Percentiles rank a stretch among this genome's conserved stretches.
These are phyloP conservation scores for Colletotrichum eremochloae DNA, from an alignment of 2,329 filamentous ascomycete genomes.

Conservation along the genomic window DNA sequence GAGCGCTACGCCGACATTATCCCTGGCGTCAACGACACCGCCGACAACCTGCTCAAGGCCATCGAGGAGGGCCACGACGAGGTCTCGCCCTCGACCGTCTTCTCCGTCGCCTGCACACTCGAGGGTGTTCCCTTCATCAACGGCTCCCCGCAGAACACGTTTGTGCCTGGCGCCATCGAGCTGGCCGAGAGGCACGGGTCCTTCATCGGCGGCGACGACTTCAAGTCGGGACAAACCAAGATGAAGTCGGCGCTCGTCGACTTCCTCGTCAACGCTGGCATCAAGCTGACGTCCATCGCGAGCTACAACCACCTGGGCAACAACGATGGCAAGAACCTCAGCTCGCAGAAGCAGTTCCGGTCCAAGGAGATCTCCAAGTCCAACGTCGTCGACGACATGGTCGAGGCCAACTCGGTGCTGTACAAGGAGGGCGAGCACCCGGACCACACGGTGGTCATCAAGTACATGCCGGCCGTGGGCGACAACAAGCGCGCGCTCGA, in stretches of 20 bases:
- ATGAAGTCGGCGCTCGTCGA: conserved; percentile 99
- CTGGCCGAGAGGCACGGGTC: conserved; percentile 88
- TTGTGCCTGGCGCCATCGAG: conserved; percentile 91
- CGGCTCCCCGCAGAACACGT: conserved; percentile 98
- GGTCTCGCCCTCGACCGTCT: conserved; percentile 94
- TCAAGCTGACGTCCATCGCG: conserved; percentile 98
- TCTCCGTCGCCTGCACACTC: conserved; percentile 93
- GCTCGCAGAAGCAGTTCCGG: conserved; percentile 97
- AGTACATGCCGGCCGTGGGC: conserved; percentile 99
- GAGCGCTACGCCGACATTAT: conserved; percentile 94
- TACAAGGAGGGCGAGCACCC: conserved; percentile 95
- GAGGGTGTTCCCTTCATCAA: conserved; percentile 97
- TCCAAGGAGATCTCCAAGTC: conserved; percentile 99
- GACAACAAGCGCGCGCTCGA: conserved; percentile 99
- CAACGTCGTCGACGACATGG: conserved; percentile 99
- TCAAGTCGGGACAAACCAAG: conserved; percentile 99
- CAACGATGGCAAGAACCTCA: conserved; percentile 99
- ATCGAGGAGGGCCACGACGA: conserved; percentile 91
- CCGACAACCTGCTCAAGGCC: conserved; percentile 89
- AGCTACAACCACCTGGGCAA: conserved; percentile 99
- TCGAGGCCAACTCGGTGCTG: conserved; percentile 91
- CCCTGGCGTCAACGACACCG: conserved; percentile 93
- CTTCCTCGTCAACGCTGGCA: conserved; percentile 97
- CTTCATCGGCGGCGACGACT: conserved; percentile 98
- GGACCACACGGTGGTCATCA: conserved; percentile 99